These are phyloP conservation scores for Papiliotrema nemorosa DNA, from an alignment of 1,284 basidiomycete genomes.

Conservation along the genomic window DNA sequence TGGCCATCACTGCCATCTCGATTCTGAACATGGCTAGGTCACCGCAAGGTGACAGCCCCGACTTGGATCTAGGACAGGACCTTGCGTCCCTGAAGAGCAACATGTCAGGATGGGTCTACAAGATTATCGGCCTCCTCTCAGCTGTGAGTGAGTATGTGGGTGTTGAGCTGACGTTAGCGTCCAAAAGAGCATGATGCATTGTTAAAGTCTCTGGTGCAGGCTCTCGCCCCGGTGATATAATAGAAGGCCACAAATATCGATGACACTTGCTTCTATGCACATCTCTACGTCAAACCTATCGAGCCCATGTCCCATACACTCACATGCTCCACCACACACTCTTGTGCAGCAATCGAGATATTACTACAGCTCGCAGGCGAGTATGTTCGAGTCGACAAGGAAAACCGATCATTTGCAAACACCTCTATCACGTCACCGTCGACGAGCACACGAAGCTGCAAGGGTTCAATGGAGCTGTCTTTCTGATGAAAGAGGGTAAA, in stretches of 20 bases:
- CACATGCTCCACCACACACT: no score
- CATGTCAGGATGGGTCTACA: neutral
- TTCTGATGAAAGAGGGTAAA: conserved; percentile 11
- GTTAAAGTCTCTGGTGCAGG: neutral
- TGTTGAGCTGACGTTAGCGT: neutral
- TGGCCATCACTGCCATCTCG: neutral
- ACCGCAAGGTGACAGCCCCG: neutral
- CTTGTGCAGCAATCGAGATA: no score
- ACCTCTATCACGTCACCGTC: conserved; percentile 41
- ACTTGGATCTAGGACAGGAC: neutral
- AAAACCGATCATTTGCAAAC: conserved; percentile 36
- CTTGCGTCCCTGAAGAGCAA: neutral
- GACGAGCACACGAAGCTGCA: conserved; percentile 31
- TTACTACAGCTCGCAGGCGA: neutral
- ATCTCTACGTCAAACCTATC: no score
- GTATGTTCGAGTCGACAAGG: conserved; percentile 39
- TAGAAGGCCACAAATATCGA: no score
- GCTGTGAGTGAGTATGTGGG: neutral
- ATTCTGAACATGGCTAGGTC: neutral
- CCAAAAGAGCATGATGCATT: neutral
- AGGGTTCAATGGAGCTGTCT: conserved; percentile 9
- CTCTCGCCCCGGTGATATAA: neutral
- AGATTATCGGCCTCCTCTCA: neutral
- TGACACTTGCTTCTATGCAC: no score
- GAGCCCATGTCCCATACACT: no score